Evolutionary conservation across 129 eudicot genomes (phyloP).

Genomic region (Tanacetum coccineum): DNA sequence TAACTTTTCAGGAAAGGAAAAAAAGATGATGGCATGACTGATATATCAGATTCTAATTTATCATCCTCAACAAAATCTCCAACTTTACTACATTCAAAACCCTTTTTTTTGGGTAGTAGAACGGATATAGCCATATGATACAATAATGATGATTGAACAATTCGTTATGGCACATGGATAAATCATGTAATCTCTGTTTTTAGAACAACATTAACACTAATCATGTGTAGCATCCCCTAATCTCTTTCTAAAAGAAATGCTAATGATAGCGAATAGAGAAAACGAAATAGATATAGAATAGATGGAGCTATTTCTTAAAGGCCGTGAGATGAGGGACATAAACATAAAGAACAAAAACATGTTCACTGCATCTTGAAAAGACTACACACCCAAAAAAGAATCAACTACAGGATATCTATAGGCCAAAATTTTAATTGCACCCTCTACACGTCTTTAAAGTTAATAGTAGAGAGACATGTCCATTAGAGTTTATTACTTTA

Average conservation of each 20-base stretch:
- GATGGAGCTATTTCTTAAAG: too few species aligned
- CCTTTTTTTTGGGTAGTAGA: neutral
- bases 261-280: neutral
- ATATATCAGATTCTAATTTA: neutral
- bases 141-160: conserved; percentile 1
- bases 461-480: too few species aligned
- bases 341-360: too few species aligned
- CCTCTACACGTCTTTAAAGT: too few species aligned
- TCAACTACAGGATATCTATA: too few species aligned
- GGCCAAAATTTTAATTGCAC: too few species aligned
- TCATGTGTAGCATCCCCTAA: conserved; percentile 22
- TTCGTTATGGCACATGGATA: conserved; percentile 21
- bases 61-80: neutral
- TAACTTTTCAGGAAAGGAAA: neutral
- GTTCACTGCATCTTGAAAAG: too few species aligned
- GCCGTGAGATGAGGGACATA: too few species aligned
- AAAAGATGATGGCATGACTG: neutral
- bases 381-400: too few species aligned
- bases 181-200: conserved; percentile 20
- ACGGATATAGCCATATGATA: neutral
- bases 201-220: conserved; percentile 29
- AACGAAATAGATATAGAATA: too few species aligned
- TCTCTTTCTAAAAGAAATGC: conserved; percentile 22
- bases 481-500: too few species aligned
- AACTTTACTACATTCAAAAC: neutral